phyloP scores from a whole-genome alignment of 2,329 filamentous ascomycete species.

The Fusarium annulatum region DNA sequence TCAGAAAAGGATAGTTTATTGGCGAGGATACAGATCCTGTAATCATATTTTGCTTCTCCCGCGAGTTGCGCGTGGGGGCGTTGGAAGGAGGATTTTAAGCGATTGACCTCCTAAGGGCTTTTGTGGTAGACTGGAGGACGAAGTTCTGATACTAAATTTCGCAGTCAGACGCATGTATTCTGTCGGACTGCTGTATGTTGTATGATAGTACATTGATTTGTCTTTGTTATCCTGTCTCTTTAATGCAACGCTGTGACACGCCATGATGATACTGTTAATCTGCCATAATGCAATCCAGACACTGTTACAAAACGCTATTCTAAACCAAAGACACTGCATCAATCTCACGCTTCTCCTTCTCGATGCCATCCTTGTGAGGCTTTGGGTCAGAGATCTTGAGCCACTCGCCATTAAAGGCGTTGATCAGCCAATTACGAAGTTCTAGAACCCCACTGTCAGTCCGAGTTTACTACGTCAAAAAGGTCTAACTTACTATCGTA shows the following conservation, averaged over 20 bases:
- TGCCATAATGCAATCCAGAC: background rate
- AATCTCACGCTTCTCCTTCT: conserved; percentile 37
- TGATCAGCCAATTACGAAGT: conserved; percentile 90
- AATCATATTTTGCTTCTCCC: conserved; percentile 45
- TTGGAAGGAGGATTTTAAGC: conserved; percentile 38
- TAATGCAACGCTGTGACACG: conserved; percentile 23
- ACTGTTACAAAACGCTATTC: background rate
- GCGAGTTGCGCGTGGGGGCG: conserved; percentile 29
- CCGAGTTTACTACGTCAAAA: background rate
- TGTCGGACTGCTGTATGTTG: conserved; percentile 43
- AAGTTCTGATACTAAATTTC: conserved; percentile 41
- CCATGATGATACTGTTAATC: background rate
- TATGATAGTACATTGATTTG: conserved; percentile 50
- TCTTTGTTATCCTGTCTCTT: conserved; percentile 20
- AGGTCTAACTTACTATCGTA: conserved; percentile 80
- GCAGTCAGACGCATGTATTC: conserved; percentile 23
- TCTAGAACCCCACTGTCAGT: conserved; percentile 58
- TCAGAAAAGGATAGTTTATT: conserved; percentile 38
- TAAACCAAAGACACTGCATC: conserved; percentile 3
- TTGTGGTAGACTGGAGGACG: conserved; percentile 44
- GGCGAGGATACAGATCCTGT: conserved; percentile 43
- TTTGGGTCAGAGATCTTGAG: conserved; percentile 66
- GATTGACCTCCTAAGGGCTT: conserved; percentile 33
- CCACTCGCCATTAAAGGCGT: conserved; percentile 98
- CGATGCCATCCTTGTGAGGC: conserved; percentile 52